A percentile compares a stretch with the other conserved stretches of the same genome.
phyloP scores from a whole-genome alignment of 1,284 basidiomycete species.

The Meira nashicola region DNA sequence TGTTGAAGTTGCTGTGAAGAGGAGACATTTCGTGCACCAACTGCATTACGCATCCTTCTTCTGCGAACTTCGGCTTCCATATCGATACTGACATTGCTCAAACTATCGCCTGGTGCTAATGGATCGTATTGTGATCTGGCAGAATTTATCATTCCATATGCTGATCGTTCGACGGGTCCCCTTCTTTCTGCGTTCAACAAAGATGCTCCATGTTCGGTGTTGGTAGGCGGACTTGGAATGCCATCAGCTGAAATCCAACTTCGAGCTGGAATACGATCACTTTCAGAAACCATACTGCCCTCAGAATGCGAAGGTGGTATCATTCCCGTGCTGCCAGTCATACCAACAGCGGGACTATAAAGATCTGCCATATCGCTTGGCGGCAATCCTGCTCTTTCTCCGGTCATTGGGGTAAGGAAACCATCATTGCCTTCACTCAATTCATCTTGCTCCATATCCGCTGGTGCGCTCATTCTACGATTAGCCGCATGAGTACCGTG shows the following conservation, averaged over 20 bases:
- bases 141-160: conserved; percentile 13
- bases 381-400: not conserved
- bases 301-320: conserved; percentile 17
- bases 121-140: not conserved
- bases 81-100: conserved; percentile 22
- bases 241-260: conserved; percentile 31
- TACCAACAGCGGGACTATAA: not conserved
- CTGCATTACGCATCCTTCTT: conserved; percentile 13
- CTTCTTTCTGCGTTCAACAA: conserved; percentile 15
- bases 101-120: conserved; percentile 17
- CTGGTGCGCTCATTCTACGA: conserved; percentile 4
- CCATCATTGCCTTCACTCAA: not conserved
- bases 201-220: conserved; percentile 21
- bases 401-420: not conserved
- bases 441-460: not conserved
- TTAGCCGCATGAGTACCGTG: not conserved
- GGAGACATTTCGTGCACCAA: not conserved
- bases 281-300: conserved; percentile 13
- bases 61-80: conserved; percentile 41
- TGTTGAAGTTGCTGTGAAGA: not conserved
- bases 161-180: conserved; percentile 17
- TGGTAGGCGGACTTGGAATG: conserved; percentile 31
- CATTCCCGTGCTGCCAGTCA: not conserved
- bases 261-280: conserved; percentile 31
- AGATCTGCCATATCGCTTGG: not conserved